Evolutionary conservation across 306 rosid species (phyloP), one percentile per base, ranked within the genome.

Genomic region (Gastrolobium bilobum): DNA sequence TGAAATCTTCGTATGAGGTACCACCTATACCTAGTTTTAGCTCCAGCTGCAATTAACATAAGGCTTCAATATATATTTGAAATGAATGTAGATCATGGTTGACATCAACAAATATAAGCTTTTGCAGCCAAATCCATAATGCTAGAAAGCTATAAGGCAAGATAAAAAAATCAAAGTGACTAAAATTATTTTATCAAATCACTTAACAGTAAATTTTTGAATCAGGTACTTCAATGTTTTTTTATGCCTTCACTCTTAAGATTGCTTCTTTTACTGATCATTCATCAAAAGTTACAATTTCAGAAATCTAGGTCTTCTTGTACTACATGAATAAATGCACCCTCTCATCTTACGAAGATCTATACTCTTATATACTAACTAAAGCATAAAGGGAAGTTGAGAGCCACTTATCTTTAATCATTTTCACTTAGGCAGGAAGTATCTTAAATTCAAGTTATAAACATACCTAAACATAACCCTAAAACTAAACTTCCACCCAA

Each of bases 1-100:
- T 95, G 92, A 95, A 95, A 88, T 92, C 99, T 83, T 85, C 96
- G 74, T 95, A 95, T 10, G 99, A 92, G 71, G 94, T 92, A 10
- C 99, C 99, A 34, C 98, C 96, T 42, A 95, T 40, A 39, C 99
- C 99, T 80, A 92, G 79, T 88, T 95, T 95, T 76, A 95, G 91
- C 81, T 95, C 99, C 88, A 95, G 87, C 97, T 95, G 91, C 81
- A 62, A 82, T 10, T 46, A 58, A 79, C 61, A 80, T 71, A 74
- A 42, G 30, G 20, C 29, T 44, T 56, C 79, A 65, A 8, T 43
- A 61, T 70, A 8, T 43, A 61, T 70, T 67, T 62, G 65, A 65
- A 80, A 39, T 81, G 42, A 70, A 66, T 29, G 39, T 39, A 48
- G 37, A 66, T 7, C 48, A 76, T 47, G 60, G 20, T 64, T 59